A percentile compares a stretch with the other conserved stretches of the same genome.
Conservation (phyloP, 148 eudicot genomes). For the Diospyros kaki region DNA sequence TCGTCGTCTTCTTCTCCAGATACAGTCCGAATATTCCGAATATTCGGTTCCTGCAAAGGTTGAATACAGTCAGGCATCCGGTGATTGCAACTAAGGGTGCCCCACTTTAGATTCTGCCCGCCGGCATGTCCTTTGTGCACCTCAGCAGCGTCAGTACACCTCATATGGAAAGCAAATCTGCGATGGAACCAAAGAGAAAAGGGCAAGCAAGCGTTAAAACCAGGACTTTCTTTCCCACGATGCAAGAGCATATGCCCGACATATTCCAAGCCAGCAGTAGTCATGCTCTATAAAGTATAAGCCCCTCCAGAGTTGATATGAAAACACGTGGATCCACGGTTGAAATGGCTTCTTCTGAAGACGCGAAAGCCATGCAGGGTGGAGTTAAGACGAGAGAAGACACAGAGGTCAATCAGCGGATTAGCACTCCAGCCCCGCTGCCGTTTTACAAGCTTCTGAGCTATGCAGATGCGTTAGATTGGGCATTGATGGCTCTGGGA, state of each 20-base stretch:
- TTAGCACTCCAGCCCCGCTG: conserved; percentile 5
- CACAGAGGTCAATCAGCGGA: not conserved
- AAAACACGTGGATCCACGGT: not conserved
- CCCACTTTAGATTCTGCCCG: no score
- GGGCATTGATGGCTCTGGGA: conserved; percentile 39
- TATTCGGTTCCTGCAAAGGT: no score
- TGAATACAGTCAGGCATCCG: no score
- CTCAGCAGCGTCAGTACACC: no score
- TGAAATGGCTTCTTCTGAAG: conserved; percentile 1
- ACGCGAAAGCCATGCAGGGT: not conserved
- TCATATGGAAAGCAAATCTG: not conserved
- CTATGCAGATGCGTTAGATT: conserved; percentile 42
- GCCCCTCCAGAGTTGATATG: not conserved
- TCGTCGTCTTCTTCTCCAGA: no score
- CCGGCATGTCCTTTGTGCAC: no score
- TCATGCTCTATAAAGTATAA: no score
- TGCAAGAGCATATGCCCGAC: not conserved
- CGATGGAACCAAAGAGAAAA: not conserved
- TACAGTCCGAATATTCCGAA: no score
- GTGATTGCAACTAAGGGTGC: no score
- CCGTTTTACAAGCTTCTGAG: conserved; percentile 39
- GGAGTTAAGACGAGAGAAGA: conserved; percentile 12
- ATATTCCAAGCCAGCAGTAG: not conserved
- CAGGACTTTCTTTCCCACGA: not conserved
- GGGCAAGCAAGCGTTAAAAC: not conserved